Base-by-base conservation (phyloP, 257 asterid genomes). In the Capsicum pubescens region DNA sequence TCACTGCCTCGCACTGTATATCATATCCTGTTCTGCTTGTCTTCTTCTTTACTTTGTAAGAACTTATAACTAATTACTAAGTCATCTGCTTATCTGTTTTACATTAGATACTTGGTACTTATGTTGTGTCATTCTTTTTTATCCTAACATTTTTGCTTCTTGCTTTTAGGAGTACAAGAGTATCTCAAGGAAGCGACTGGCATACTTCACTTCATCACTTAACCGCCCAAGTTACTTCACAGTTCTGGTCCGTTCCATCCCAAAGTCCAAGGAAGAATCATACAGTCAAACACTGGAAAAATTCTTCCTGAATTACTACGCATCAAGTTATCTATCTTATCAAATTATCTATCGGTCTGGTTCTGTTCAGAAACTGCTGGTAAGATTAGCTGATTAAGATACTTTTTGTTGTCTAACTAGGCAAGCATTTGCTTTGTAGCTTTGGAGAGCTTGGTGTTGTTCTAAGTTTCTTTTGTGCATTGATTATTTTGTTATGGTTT, bases 231-330 rank as follows among this genome's bases (percentile, higher is more conserved):
- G 83, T 82, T 84, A 63, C 77, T 89, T 87, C 86, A 84, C 90
- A 81, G 84, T 89, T 87, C 84, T 89, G 83, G 92, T 89, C 46
- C 92, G 88, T 50, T 80, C 88, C 16, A 85, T 89, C 83, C 92
- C 92, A 12, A 69, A 71, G 69, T 84, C 88, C 66, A 55, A 69
- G 59, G 59, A 69, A 56, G 82, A 80, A 52, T 63, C 87, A 59
- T 86, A 83, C 68, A 87, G 90, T 48, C 70, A 26, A 5, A 46
- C 60, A 44, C 85, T 89, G 39, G 82, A 69, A 48, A 87, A 81
- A 79, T 87, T 87, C 86, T 89, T 89, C 60, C 84, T 52, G 63
- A 84, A 84, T 39, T 89, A 89, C 82, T 84, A 89, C 39, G 79
- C 89, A 8, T 76, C 85, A 9, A 89, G 88, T 72, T 89, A 87